Evolutionary conservation across 352 stramenopile species (phyloP).

Genomic region (Phytophthora aleatoria): DNA sequence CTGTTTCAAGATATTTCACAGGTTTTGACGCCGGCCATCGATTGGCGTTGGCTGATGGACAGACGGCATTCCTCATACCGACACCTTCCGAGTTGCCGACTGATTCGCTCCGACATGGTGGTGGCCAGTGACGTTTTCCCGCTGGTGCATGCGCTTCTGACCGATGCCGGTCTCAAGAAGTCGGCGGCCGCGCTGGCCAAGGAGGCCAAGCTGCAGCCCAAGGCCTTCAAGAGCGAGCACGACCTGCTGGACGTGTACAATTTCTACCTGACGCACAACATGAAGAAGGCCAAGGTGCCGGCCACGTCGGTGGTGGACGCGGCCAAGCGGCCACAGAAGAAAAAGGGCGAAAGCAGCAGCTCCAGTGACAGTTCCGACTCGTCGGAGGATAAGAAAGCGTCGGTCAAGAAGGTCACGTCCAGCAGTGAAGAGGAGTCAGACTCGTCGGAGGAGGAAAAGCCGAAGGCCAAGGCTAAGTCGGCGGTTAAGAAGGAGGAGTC

Average conservation of each 20-base stretch:
- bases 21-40: background rate
- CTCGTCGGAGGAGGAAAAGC: constrained; percentile 19
- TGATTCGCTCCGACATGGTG: constrained; percentile 26
- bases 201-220: constrained; percentile 72
- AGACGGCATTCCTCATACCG: constrained; percentile 3
- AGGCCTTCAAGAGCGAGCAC: constrained; percentile 62
- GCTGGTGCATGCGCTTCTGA: constrained; percentile 74
- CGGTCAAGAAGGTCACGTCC: constrained; percentile 6
- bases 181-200: constrained; percentile 65
- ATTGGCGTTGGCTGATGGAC: background rate
- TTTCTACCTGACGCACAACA: constrained; percentile 63
- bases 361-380: constrained; percentile 4
- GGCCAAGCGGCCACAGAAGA: constrained; percentile 46
- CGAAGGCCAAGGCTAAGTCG: constrained; percentile 28
- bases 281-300: constrained; percentile 63
- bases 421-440: constrained; percentile 4
- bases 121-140: constrained; percentile 82
- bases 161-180: constrained; percentile 71
- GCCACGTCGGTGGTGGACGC: constrained; percentile 59
- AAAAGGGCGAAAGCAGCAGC: constrained; percentile 16
- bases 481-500: constrained; percentile 24
- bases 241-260: constrained; percentile 81
- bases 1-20: background rate
- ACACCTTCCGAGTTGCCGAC: background rate
- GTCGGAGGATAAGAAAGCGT: constrained; percentile 17